phyloP scores from a whole-genome alignment of 345 rosid species.

The Odontarrhena argentea region DNA sequence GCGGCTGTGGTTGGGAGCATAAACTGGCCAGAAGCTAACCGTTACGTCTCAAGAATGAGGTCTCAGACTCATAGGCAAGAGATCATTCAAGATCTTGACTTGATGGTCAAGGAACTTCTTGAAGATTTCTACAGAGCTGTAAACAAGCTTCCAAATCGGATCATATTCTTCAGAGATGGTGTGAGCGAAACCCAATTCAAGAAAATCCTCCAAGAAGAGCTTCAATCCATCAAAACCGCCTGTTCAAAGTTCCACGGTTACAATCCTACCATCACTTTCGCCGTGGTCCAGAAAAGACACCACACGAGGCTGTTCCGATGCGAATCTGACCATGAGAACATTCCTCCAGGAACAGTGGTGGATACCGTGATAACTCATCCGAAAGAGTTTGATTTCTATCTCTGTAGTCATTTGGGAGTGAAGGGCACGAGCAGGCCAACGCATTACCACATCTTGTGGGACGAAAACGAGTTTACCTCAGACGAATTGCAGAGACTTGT shows the following conservation, averaged over 20 bases:
- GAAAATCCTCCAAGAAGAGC: slow-evolving; percentile 75
- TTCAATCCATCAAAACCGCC: slow-evolving; percentile 67
- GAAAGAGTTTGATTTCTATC: slow-evolving; percentile 86
- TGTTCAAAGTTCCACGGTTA: slow-evolving; percentile 63
- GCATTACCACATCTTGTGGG: slow-evolving; percentile 84
- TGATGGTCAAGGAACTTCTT: slow-evolving; percentile 82
- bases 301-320: slow-evolving; percentile 80
- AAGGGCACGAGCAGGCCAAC: slow-evolving; percentile 96
- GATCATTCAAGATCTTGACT: slow-evolving; percentile 79
- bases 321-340: slow-evolving; percentile 63
- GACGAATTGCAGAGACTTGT: slow-evolving; percentile 90
- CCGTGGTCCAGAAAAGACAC: slow-evolving; percentile 93
- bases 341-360: slow-evolving; percentile 91
- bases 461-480: slow-evolving; percentile 86
- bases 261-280: slow-evolving; percentile 74
- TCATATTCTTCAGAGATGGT: slow-evolving; percentile 93
- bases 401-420: slow-evolving; percentile 91
- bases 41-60: slow-evolving; percentile 82
- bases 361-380: slow-evolving; percentile 92
- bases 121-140: slow-evolving; percentile 72
- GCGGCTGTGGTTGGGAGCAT: slow-evolving; percentile 99
- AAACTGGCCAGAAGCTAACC: slow-evolving; percentile 98
- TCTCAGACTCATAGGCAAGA: slow-evolving; percentile 98
- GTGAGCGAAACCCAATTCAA: slow-evolving; percentile 92
- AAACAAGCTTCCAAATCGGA: slow-evolving; percentile 70